phyloP scores from a whole-genome alignment of 1,284 basidiomycete genomes.

The Heliocybe sulcata region DNA sequence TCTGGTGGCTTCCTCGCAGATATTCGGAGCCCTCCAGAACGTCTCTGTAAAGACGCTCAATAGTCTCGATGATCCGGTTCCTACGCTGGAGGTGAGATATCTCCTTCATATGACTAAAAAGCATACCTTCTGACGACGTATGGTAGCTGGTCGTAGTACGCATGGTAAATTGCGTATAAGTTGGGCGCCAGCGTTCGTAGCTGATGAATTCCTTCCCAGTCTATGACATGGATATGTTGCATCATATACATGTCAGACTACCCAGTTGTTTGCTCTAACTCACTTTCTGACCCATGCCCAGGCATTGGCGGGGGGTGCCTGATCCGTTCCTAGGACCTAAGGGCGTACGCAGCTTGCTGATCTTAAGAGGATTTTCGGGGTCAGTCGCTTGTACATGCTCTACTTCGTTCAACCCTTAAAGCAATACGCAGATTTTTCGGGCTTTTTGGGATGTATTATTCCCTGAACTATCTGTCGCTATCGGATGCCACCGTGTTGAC shows the following conservation, averaged over 20 bases:
- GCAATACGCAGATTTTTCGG: conserved; percentile 42
- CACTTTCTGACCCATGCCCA: conserved; percentile 18
- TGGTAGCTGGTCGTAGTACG: conserved; percentile 38
- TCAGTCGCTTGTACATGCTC: conserved; percentile 20
- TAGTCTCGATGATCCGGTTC: conserved; percentile 48
- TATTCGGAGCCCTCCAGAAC: conserved; percentile 58
- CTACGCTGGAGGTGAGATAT: conserved; percentile 41
- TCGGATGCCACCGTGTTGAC: conserved; percentile 74
- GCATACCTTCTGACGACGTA: background rate
- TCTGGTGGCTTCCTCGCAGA: conserved; percentile 49
- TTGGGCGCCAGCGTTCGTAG: background rate
- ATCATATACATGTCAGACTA: conserved; percentile 40
- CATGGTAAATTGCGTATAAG: conserved; percentile 29
- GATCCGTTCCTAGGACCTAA: conserved; percentile 66
- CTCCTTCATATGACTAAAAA: background rate
- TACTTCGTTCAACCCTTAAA: conserved; percentile 19
- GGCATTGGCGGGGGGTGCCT: conserved; percentile 46
- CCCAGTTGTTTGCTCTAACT: too few relatives aligned
- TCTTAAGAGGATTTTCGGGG: conserved; percentile 58
- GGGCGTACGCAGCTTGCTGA: conserved; percentile 51
- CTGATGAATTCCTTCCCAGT: conserved; percentile 15
- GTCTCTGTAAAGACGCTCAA: conserved; percentile 57
- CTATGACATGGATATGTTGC: conserved; percentile 37
- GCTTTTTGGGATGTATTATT: conserved; percentile 64
- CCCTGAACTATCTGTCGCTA: conserved; percentile 49